Percentiles rank a stretch among this genome's conserved stretches.
phyloP scores from a whole-genome alignment of 192 early-diverging fungal species.

The Umbelopsis isabellina region DNA sequence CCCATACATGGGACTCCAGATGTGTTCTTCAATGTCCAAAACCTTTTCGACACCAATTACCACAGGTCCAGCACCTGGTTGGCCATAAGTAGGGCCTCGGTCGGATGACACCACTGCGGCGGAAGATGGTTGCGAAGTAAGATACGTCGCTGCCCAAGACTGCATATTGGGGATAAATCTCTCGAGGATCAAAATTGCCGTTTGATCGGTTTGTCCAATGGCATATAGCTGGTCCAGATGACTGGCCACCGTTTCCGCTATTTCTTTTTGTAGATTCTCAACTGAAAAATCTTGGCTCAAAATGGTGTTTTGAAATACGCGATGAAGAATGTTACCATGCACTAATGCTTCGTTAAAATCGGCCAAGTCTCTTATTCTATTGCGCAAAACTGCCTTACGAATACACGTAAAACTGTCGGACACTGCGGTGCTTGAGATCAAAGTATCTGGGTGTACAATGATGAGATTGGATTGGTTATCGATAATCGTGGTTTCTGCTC shows the following conservation, averaged over 20 bases:
- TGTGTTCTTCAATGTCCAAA: slow-evolving; percentile 87
- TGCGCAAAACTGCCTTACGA: slow-evolving; percentile 77
- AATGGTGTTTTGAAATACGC: slow-evolving; percentile 74
- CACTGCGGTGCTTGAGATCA: slow-evolving; percentile 77
- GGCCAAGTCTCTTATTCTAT: slow-evolving; percentile 52
- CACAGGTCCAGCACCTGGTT: neutral
- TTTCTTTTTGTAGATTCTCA: slow-evolving; percentile 43
- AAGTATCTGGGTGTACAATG: slow-evolving; percentile 79
- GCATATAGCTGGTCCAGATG: slow-evolving; percentile 74
- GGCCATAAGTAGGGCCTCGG: slow-evolving; percentile 26
- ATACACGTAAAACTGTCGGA: slow-evolving; percentile 78
- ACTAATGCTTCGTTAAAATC: slow-evolving; percentile 64
- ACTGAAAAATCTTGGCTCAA: slow-evolving; percentile 61
- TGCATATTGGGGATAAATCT: slow-evolving; percentile 49
- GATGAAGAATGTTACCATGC: slow-evolving; percentile 83
- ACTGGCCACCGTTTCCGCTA: slow-evolving; percentile 54
- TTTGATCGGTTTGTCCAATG: slow-evolving; percentile 63
- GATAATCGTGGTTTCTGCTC: slow-evolving; percentile 47
- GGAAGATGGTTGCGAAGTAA: slow-evolving; percentile 31
- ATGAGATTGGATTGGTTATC: slow-evolving; percentile 62
- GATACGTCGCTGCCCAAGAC: slow-evolving; percentile 40
- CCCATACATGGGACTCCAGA: slow-evolving; percentile 92
- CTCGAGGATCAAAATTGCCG: slow-evolving; percentile 48
- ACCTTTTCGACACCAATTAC: slow-evolving; percentile 65
- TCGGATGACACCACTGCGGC: neutral